Evolutionary conservation across 208 protist species (phyloP), one percentile per base, ranked within the genome.

Genomic region (Pavlovales sp.): DNA sequence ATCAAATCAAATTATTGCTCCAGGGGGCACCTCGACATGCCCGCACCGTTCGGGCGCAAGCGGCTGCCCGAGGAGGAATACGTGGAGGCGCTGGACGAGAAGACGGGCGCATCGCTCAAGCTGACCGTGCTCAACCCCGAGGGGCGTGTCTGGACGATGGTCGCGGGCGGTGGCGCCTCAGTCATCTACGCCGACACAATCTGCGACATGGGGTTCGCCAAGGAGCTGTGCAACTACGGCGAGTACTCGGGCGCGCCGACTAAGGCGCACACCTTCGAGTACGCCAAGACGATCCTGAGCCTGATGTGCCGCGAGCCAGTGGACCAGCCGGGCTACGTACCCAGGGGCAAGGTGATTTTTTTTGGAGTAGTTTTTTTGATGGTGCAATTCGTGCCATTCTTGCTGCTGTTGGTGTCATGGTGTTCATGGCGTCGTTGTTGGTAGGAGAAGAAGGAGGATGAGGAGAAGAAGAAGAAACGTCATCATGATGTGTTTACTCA

Each of bases 101-200:
- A 96, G 92, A 95, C 93, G 46, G 95, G 95, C 57, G 95, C 95
- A 7, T 96, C 94, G 30, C 90, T 97, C 36, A 97, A 97, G 90
- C 86, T 97, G 7, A 96, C 95, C n/a, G 81, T 97, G 41, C 93
- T 97, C 38, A 96, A 97, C 90, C 91, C 91, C 40, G 18, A 92
- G 28, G 94, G 95, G 34, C 90, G 94, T 79, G 92, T 96, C 47
- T 96, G 95, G 95, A 88, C 90, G 37, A 95, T 96, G 94, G 94
- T 96, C 26, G 95, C 95, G 10, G 95, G 95, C 75, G 95, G 95
- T 47, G 95, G 95, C 71, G 95, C 95, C 32, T 96, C 95, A 10
- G 95, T 97, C 37, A 92, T 97, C 40, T 97, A 96, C 83, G 80
- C 90, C 20, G 95, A 97, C 83, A 96, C 95, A 2, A 91, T 96